phyloP scores from a whole-genome alignment of 768 basidiomycete genomes.

The Amanita inopinata region DNA sequence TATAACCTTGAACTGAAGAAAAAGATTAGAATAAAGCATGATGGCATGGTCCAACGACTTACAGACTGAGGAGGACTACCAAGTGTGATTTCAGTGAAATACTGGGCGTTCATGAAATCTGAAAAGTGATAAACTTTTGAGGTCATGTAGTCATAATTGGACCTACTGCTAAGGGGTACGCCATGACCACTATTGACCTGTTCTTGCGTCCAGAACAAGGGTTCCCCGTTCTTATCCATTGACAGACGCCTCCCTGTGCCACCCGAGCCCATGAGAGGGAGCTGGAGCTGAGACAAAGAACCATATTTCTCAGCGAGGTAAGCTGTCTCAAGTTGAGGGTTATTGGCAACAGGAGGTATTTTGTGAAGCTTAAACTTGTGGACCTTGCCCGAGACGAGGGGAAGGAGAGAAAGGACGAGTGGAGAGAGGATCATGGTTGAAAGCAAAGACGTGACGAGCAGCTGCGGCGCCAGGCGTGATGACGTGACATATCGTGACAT shows the following conservation, averaged over 20 bases:
- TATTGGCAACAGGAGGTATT: conserved; percentile 50
- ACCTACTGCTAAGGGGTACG: conserved; percentile 84
- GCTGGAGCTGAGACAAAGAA: conserved; percentile 29
- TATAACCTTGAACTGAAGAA: conserved; percentile 77
- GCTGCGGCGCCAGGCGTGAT: not conserved
- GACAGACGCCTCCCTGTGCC: conserved; percentile 57
- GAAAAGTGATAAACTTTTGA: conserved; percentile 7
- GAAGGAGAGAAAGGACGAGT: conserved; percentile 33
- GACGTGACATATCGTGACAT: conserved; percentile 9
- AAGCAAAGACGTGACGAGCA: conserved; percentile 10
- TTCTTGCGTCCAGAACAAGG: conserved; percentile 77
- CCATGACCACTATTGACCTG: conserved; percentile 68
- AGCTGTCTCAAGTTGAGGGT: conserved; percentile 62
- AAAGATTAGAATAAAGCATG: conserved; percentile 1
- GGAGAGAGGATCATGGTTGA: conserved; percentile 35
- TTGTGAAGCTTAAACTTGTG: conserved; percentile 90
- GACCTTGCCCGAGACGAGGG: conserved; percentile 46
- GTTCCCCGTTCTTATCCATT: conserved; percentile 31
- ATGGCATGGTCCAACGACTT: conserved; percentile 23
- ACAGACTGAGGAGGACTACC: conserved; percentile 80
- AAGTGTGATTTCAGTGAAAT: conserved; percentile 79
- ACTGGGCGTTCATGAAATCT: conserved; percentile 99
- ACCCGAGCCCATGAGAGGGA: conserved; percentile 66
- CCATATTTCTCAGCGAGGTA: conserved; percentile 96
- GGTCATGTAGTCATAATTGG: not conserved